Evolutionary conservation across 345 rosid species (phyloP).

Genomic region (Dimocarpus longan): DNA sequence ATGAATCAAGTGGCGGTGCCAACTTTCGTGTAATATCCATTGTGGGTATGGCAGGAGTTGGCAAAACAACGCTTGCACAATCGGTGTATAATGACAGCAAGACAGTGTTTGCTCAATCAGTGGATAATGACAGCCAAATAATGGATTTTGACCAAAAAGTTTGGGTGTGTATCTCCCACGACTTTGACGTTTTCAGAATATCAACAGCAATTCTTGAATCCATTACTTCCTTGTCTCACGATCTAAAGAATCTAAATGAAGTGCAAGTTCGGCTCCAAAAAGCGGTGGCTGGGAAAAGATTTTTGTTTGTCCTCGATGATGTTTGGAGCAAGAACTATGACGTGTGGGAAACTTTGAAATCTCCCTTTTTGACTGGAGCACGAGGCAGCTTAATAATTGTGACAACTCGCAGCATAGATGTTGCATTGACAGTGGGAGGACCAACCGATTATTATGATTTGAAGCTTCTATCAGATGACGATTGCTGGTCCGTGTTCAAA

Average conservation of each 20-base stretch:
- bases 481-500: neutral
- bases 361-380: neutral
- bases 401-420: neutral
- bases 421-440: neutral
- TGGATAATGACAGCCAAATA: too few relatives aligned
- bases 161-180: neutral
- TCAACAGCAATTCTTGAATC: neutral
- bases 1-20: neutral
- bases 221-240: neutral
- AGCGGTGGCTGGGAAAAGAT: neutral
- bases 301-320: neutral
- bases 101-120: too few relatives aligned
- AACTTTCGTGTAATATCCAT: neutral
- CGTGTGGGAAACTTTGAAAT: neutral
- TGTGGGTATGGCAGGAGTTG: neutral
- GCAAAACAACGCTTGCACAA: constrained; percentile 3
- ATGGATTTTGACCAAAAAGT: neutral
- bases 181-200: neutral
- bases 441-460: neutral
- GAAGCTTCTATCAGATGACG: neutral
- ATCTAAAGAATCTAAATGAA: neutral
- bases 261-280: neutral
- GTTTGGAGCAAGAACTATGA: neutral
- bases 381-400: neutral
- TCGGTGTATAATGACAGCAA: neutral